Base-by-base conservation (phyloP, 306 rosid genomes). In the Canavalia ensiformis region DNA sequence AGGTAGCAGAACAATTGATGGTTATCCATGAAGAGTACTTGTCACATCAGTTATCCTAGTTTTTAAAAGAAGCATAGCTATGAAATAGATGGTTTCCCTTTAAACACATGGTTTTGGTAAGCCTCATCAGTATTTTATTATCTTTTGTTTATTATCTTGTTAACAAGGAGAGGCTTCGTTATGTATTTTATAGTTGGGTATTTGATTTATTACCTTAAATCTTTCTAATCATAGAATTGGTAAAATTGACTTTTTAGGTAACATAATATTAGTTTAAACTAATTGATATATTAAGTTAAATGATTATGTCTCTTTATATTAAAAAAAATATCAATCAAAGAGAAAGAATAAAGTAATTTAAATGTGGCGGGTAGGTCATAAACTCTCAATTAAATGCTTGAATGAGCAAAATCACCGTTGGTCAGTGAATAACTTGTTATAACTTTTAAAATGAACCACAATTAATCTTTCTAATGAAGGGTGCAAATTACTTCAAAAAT, bases 1-100 rank as follows among this genome's bases (percentile, higher is more conserved):
- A 92, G 97, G 94, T 92, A 62, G 94, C 95, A 39, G 95, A 92
- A 75, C 85, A 92, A 13, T 84, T 93, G 89, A 70, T 88, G 78
- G 69, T 31, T 69, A 68, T 91, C 54, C 88, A 88, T 84, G 97
- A 89, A 73, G 92, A 91, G 28, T 81, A 83, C 29, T 65, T 87
- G 79, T 81, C 74, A 51, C 85, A 12, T 4, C 64, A 52, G 12
- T 63, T 70, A 74, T 62, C 12, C 34, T 78, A 56, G 44, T 56
- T 4, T 54, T 18, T 72, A 1, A 67, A 52, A 10, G 64, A 41
- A 59, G 9, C 58, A 12, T 34, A 25, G 25, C 33, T 44, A 63
- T 39, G 6, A 76, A 18, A 50, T 45, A 31, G 76, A 55, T 77
- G n/a, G 6, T 80, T 35, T 3, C 41, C 59, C 54, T 78, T 25